Base-by-base conservation (phyloP, 2,329 filamentous ascomycete genomes). In the Alternaria rosae region DNA sequence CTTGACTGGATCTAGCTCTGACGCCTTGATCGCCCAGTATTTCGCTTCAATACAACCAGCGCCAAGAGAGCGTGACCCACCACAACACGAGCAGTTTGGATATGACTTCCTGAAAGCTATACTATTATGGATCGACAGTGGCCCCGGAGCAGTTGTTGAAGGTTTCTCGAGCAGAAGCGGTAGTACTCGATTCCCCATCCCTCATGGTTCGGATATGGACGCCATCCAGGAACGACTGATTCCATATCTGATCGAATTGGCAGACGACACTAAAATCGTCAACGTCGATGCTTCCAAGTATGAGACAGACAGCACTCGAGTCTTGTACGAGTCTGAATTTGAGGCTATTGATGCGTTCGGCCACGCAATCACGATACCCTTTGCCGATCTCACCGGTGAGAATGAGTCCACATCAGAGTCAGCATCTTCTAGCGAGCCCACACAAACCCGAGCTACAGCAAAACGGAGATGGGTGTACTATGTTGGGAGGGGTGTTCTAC, bases 31-130 rank as follows among this genome's bases (percentile, higher is more conserved):
- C 10, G 70, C 82, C 23, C 73, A 79, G n/a, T 72, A 79, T 47
- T 87, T 87, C 66, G 73, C 80, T n/a, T 78, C 80, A 20, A 84
- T 88, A 25, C 76, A 76, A 43, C 82, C 82, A 17, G 82, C 85
- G 2, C 77, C 78, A 5, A 70, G 72, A 13, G 78, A 81, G 44
- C 67, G 76, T 9, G 67, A 71, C 7, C 44, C 79, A 10, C 70
- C 75, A 15, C 70, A 61, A 8, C 78, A 81, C 20, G 82, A 86
- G 45, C 83, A 84, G 13, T 90, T 90, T 70, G 82, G 82, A n/a
- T 89, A 89, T 67, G 88, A 90, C 66, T 90, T 90, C 67, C 68
- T 90, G 25, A 88, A 87, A 71, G 87, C 88, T 1, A 88, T 90
- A 44, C 70, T 88, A 3, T 79, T 89, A 1, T 90, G 87, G 86